These are phyloP conservation scores for Colletotrichum brevisporum DNA, from an alignment of 2,329 filamentous ascomycete genomes.

Conservation along the genomic window DNA sequence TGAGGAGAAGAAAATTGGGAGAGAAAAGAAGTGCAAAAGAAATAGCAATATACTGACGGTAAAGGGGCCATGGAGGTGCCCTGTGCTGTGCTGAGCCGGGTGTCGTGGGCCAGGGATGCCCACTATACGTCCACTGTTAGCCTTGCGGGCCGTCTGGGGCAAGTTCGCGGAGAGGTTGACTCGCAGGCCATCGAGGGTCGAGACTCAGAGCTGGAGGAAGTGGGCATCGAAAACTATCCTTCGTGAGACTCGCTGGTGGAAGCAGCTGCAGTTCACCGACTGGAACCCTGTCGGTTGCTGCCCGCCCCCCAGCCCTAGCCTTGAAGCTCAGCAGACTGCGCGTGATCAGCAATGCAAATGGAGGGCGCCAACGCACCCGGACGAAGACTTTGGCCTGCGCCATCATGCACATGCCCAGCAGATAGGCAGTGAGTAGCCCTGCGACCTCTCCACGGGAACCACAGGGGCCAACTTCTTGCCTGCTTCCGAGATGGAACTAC, in stretches of 20 bases:
- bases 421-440: not conserved
- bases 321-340: not conserved
- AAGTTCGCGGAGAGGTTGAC: not conserved
- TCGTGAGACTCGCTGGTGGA: conserved; percentile 2
- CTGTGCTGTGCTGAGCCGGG: not conserved
- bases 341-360: not conserved
- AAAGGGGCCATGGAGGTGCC: not conserved
- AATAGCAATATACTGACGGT: not conserved
- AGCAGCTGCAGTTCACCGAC: not conserved
- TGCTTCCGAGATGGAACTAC: not conserved
- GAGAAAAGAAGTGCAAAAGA: not conserved
- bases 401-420: not conserved
- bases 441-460: conserved; percentile 3
- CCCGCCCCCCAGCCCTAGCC: not conserved
- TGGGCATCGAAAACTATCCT: not conserved
- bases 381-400: not conserved
- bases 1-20: not conserved
- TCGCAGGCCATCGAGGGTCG: not conserved
- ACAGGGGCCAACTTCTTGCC: not conserved
- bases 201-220: not conserved
- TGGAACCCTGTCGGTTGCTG: conserved; percentile 5
- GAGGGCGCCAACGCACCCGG: not conserved
- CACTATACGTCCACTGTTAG: not conserved
- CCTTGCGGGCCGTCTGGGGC: not conserved
- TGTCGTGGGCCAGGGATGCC: not conserved